These are phyloP conservation scores for Nannochloropsis salina DNA, from an alignment of 108 stramenopile species.

Conservation along the genomic window DNA sequence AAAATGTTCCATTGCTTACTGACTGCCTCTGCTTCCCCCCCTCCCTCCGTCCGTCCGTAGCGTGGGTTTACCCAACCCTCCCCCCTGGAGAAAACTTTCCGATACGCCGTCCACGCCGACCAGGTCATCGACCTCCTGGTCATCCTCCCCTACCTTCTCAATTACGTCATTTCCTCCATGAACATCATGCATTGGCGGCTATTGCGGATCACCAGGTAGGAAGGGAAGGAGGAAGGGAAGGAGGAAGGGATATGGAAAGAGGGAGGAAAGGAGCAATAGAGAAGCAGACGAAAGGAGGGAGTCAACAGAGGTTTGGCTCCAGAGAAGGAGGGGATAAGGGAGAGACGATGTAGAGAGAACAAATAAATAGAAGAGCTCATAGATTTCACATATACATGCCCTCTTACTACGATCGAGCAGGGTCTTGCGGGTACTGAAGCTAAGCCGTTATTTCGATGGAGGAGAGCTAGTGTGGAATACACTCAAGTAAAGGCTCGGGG, in stretches of 20 bases:
- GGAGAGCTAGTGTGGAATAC: neutral
- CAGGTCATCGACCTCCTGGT: neutral
- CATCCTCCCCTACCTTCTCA: neutral
- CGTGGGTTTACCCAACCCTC: neutral
- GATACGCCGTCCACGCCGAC: neutral
- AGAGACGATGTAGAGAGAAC: neutral
- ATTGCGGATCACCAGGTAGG: neutral
- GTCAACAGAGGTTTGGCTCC: no score
- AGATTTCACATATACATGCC: neutral
- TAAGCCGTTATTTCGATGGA: neutral
- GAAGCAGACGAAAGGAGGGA: neutral
- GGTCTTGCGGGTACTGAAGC: slow-evolving; percentile 13
- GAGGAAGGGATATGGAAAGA: neutral
- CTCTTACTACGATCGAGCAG: neutral
- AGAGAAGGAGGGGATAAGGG: neutral
- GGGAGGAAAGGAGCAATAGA: neutral
- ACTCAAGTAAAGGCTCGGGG: neutral
- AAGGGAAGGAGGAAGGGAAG: neutral
- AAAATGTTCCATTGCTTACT: neutral
- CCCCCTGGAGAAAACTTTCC: neutral
- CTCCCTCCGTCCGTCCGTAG: neutral
- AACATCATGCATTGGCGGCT: neutral
- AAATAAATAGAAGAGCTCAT: neutral
- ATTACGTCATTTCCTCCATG: neutral
- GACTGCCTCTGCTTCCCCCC: neutral